phyloP scores from a whole-genome alignment of 768 basidiomycete species.

The Agaricus blazei region DNA sequence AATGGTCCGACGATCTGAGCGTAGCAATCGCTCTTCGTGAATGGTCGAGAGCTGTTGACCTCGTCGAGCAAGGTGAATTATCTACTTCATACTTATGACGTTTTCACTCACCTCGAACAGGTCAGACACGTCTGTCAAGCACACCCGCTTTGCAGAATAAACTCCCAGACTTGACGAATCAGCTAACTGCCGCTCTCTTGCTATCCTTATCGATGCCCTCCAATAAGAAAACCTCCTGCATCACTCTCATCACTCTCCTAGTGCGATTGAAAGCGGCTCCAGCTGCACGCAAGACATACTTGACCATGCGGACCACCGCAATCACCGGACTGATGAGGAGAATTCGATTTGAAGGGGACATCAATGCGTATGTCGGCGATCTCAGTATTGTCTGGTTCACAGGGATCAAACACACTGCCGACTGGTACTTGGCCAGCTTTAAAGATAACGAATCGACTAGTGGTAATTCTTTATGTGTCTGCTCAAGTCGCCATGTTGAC shows the following conservation, averaged over 20 bases:
- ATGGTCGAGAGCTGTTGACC: slow-evolving; percentile 81
- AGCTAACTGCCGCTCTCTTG: slow-evolving; percentile 66
- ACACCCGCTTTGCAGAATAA: slow-evolving; percentile 53
- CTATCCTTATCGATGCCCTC: slow-evolving; percentile 68
- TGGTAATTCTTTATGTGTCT: slow-evolving; percentile 44
- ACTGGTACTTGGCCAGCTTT: slow-evolving; percentile 97
- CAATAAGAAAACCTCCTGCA: slow-evolving; percentile 72
- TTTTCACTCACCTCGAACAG: slow-evolving; percentile 25
- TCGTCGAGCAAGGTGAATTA: slow-evolving; percentile 77
- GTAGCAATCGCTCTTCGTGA: slow-evolving; percentile 86
- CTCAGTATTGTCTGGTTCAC: slow-evolving; percentile 89
- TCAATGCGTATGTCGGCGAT: slow-evolving; percentile 81
- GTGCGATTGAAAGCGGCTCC: slow-evolving; percentile 70
- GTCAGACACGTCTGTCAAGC: slow-evolving; percentile 54
- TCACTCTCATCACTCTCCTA: slow-evolving; percentile 68
- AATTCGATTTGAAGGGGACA: slow-evolving; percentile 87
- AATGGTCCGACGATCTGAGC: slow-evolving; percentile 88
- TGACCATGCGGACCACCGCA: slow-evolving; percentile 70
- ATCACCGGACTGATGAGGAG: slow-evolving; percentile 75
- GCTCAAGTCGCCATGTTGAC: not conserved
- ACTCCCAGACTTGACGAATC: slow-evolving; percentile 59
- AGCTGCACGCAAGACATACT: slow-evolving; percentile 77
- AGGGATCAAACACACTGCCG: slow-evolving; percentile 92
- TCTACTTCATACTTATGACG: not conserved
- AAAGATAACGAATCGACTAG: slow-evolving; percentile 94